Conservation (phyloP, 495 filamentous ascomycete species). For the Aspergillus saccharolyticus region DNA sequence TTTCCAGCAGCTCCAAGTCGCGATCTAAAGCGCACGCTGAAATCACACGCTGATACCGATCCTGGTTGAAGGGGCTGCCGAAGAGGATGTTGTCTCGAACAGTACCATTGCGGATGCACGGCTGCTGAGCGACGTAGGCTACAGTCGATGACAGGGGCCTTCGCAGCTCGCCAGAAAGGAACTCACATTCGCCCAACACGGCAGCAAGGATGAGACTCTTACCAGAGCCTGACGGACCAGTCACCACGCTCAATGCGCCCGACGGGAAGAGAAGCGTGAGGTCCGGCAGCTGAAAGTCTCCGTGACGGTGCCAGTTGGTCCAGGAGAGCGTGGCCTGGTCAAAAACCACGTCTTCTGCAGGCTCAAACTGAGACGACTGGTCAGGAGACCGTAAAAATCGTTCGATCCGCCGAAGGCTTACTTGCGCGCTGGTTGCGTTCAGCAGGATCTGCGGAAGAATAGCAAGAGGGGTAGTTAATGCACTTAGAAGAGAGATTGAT, state of each 20-base stretch:
- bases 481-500: constrained; percentile 57
- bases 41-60: constrained; percentile 55
- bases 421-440: constrained; percentile 52
- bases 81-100: constrained; percentile 65
- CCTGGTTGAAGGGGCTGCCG: constrained; percentile 54
- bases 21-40: constrained; percentile 62
- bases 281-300: constrained; percentile 36
- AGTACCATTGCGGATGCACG: constrained; percentile 70
- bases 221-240: constrained; percentile 45
- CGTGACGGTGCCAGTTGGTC: constrained; percentile 40
- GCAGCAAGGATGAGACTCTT: constrained; percentile 52
- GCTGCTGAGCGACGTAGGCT: constrained; percentile 66
- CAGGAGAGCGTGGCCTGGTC: constrained; percentile 28
- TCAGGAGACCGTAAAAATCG: constrained; percentile 59
- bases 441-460: constrained; percentile 63
- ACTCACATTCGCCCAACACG: constrained; percentile 49
- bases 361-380: constrained; percentile 39
- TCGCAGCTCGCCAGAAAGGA: constrained; percentile 31
- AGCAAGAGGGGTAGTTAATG: constrained; percentile 56
- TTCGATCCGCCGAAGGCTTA: constrained; percentile 58
- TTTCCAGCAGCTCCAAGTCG: constrained; percentile 60
- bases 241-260: constrained; percentile 56
- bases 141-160: constrained; percentile 33
- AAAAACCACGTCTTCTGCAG: constrained; percentile 39
- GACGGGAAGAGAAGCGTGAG: constrained; percentile 59